Evolutionary conservation across 2,329 filamentous ascomycete genomes (phyloP).

Genomic region (Hypoxylon rubiginosum): DNA sequence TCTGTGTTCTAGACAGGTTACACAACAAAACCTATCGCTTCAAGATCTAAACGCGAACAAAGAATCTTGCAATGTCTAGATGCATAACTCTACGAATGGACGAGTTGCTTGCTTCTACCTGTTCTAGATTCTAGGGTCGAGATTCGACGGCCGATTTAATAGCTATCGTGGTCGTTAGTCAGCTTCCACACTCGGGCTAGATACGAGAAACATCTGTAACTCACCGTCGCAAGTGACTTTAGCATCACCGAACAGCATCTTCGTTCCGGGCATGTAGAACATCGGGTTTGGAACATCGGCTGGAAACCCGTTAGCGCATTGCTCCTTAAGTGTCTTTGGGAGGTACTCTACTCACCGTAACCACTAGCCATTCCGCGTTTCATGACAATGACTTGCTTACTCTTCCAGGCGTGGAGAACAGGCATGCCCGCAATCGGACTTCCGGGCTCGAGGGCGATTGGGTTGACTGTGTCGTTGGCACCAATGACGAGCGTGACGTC

Average conservation of each 20-base stretch:
- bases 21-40: constrained; percentile 12
- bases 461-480: constrained; percentile 93
- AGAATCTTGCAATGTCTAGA: constrained; percentile 26
- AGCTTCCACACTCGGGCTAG: neutral
- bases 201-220: constrained; percentile 44
- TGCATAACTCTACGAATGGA: constrained; percentile 33
- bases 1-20: neutral
- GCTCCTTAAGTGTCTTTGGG: neutral
- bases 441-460: constrained; percentile 85
- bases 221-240: constrained; percentile 84
- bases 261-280: constrained; percentile 91
- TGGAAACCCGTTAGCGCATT: constrained; percentile 50
- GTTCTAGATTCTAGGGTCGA: constrained; percentile 46
- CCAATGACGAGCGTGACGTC: constrained; percentile 91
- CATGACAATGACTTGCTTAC: constrained; percentile 93
- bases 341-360: constrained; percentile 71
- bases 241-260: constrained; percentile 94
- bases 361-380: constrained; percentile 91
- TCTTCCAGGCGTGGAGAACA: constrained; percentile 93
- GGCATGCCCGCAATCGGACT: constrained; percentile 93
- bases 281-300: constrained; percentile 93
- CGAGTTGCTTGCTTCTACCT: constrained; percentile 28
- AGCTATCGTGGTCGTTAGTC: constrained; percentile 46
- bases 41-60: constrained; percentile 28
- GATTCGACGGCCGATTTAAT: constrained; percentile 58